A percentile compares a stretch with the other conserved stretches of the same genome.
phyloP scores from a whole-genome alignment of 2,329 filamentous ascomycete species.

The Endoconidiophora laricicola region DNA sequence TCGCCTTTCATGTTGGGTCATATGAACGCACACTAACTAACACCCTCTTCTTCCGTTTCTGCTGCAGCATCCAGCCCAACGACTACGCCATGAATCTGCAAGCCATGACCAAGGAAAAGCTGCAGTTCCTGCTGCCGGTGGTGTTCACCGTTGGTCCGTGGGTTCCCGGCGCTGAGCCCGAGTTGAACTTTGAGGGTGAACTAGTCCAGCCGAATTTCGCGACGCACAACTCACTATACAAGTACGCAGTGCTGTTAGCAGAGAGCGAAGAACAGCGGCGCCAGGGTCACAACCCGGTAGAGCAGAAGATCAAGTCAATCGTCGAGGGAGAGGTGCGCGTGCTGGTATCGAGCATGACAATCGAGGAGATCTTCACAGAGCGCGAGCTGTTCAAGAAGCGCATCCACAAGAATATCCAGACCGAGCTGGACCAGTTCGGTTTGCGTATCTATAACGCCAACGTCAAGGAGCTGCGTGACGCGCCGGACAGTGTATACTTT shows the following conservation, averaged over 20 bases:
- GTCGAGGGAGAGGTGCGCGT: slow-evolving; percentile 78
- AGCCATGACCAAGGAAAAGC: slow-evolving; percentile 79
- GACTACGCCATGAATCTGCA: slow-evolving; percentile 72
- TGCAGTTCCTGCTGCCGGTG: slow-evolving; percentile 65
- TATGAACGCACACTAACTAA: background rate
- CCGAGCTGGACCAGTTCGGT: slow-evolving; percentile 64
- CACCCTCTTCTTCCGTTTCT: background rate
- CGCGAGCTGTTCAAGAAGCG: slow-evolving; percentile 61
- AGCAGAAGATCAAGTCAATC: slow-evolving; percentile 76
- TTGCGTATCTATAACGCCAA: slow-evolving; percentile 57
- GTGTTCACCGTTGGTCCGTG: slow-evolving; percentile 77
- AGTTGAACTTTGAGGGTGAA: slow-evolving; percentile 18
- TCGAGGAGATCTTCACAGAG: slow-evolving; percentile 76
- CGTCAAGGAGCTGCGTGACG: slow-evolving; percentile 76
- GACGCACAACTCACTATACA: slow-evolving; percentile 49
- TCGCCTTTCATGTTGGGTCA: no score
- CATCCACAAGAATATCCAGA: slow-evolving; percentile 59
- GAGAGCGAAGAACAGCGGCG: slow-evolving; percentile 41
- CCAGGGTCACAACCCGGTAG: slow-evolving; percentile 42
- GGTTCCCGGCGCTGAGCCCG: slow-evolving; percentile 41
- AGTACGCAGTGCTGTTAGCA: slow-evolving; percentile 68
- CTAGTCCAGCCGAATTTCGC: slow-evolving; percentile 24
- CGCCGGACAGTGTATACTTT: slow-evolving; percentile 68
- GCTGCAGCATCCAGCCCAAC: slow-evolving; percentile 49
- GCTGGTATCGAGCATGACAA: slow-evolving; percentile 76